Base-by-base conservation (phyloP, 257 asterid genomes). In the Plantago major region DNA sequence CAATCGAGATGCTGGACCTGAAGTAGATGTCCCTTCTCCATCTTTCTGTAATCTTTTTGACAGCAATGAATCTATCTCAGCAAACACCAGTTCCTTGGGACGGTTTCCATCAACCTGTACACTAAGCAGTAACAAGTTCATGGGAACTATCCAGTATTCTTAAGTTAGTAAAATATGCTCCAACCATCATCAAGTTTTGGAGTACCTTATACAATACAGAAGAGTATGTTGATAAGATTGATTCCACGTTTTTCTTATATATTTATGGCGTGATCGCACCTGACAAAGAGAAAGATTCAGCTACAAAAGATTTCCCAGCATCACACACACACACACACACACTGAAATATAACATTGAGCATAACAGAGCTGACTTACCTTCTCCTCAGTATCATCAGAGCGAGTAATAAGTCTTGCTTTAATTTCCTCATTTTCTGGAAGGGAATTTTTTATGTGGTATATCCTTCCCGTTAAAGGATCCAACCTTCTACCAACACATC, bases 401-500 rank as follows among this genome's bases (percentile, higher is more conserved):
- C 95, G 95, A 58, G 81, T 82, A 70, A 82, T 75, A 67, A 88
- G 95, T 83, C 96, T 78, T 38, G 74, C 79, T 71, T 73, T 82
- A 68, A 84, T 76, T 78, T 91, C 95, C 74, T 84, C 90, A 50
- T 76, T 81, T 65, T 91, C 98, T 51, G 96, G 94, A 68, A 83
- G 95, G 76, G 81, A 84, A 66, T 81, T 71, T 33, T 71, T 82
- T 18, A 82, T 43, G 74, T 88, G 98, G 71, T 85, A 91, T 53
- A 91, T 86, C 63, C 67, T 88, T 55, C 96, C 95, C 3, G 92
- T 85, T 63, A 73, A 69, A 73, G 98, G 94, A 79, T 91, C 98
- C 66, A 88, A 65, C 74, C 94, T 85, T 82, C 98, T 75, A 67
- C 95, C 98, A 71, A 91, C 74, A 77, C 98, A 82, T 76, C 98